Base-by-base conservation (phyloP, 1,139 yeast species). In the Torulaspora pretoriensis region DNA sequence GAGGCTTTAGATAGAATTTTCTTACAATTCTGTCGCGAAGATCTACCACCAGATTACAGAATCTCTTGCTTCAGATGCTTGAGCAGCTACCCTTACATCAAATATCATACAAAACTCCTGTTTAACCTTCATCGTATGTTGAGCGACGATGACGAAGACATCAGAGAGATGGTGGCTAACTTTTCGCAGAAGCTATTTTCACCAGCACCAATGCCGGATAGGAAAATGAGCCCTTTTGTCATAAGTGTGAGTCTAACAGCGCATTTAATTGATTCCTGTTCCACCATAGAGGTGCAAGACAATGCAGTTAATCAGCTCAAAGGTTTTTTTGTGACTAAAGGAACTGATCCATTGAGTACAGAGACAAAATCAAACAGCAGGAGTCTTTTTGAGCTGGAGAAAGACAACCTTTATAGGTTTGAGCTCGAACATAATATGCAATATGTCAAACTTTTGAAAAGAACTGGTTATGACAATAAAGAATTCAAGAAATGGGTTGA, bases 61-160 rank as follows among this genome's bases (percentile, higher is more conserved):
- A 43, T 65, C 12, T 66, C 84, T 0, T 71, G 80, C 1, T 57
- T 79, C 30, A 64, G 60, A 7, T 76, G 85, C 0, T 56, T 79
- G 8, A 55, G 67, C 26, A 43, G 68, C 67, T 40, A 60, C 49
- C 48, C 57, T 50, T 13, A 50, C 43, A 16, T 43, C 27, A 5
- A 27, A 33, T 17, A 31, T 38, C 22, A 48, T 14, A 40, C 51
- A 2, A 39, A 42, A 14, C 51, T 59, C 8, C 45, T 61, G 23
- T 53, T 70, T 13, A 49, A 61, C 9, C 55, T 78, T 1, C 71
- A 68, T 49, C 56, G 61, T 12, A 74, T 69, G 48, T 60, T 81
- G 12, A 68, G 71, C 42, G 94, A 84, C 60, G 92, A 83, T 56
- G 86, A 81, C 51, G 73, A 69, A 7, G 73, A 67, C 8, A 67